Conservation (phyloP, 331 rosid species). For the Quercus phellos region DNA sequence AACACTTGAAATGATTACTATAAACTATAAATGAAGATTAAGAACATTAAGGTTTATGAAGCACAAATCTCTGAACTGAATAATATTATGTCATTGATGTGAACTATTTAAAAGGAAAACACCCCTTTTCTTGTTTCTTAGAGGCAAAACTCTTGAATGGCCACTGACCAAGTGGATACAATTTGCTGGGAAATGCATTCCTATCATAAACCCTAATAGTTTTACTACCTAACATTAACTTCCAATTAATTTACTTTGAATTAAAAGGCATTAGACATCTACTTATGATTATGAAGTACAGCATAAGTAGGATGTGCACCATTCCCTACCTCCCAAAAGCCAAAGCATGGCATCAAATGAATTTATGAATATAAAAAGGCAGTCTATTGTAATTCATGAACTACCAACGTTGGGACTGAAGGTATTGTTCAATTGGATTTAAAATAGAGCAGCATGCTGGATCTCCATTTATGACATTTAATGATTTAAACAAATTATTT, state of each 20-base stretch:
- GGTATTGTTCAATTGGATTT: too few relatives aligned
- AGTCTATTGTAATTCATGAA: too few relatives aligned
- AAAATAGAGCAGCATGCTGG: too few relatives aligned
- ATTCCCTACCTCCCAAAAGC: too few relatives aligned
- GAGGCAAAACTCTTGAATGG: background rate
- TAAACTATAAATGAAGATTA: background rate
- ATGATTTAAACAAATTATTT: background rate
- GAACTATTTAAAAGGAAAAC: background rate
- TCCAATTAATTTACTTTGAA: background rate
- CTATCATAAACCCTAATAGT: background rate
- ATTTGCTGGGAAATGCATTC: background rate
- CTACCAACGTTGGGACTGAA: too few relatives aligned
- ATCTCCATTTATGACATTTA: background rate
- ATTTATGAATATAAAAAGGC: too few relatives aligned
- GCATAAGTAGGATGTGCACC: too few relatives aligned
- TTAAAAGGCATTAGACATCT: background rate
- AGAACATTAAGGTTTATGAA: background rate
- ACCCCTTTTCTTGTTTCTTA: background rate
- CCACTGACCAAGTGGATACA: background rate
- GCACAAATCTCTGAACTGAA: background rate
- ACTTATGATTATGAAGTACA: background rate
- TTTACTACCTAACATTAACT: background rate
- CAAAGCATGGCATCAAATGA: too few relatives aligned
- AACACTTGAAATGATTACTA: constrained; percentile 31
- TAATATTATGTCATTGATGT: constrained; percentile 10